Conservation (phyloP, 23 red algal genomes). For the Pyropia haitanensis region DNA sequence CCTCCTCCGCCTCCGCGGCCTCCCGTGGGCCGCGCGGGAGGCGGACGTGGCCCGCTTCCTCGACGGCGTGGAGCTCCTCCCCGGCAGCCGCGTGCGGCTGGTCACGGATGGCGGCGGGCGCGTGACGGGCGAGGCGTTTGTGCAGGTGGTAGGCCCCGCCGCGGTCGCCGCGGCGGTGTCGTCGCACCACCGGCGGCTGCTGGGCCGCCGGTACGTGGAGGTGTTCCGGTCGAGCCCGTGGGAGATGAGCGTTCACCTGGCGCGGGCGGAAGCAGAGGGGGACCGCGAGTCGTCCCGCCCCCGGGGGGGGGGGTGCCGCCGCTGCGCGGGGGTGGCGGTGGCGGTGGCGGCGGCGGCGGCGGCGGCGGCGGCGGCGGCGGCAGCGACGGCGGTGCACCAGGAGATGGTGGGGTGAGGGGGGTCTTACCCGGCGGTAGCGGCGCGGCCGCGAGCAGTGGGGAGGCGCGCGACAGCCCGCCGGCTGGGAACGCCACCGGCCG, state of each 20-base stretch:
- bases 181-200: constrained; percentile 34
- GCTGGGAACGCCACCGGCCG: too few relatives aligned
- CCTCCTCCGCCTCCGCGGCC: constrained; percentile 76
- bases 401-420: too few relatives aligned
- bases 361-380: too few relatives aligned
- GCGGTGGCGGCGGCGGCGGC: too few relatives aligned
- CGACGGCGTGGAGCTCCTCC: constrained; percentile 30
- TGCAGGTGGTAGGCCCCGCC: constrained; percentile 37
- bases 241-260: constrained; percentile 78
- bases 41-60: constrained; percentile 71
- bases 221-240: constrained; percentile 77
- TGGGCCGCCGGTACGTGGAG: constrained; percentile 94
- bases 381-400: too few relatives aligned
- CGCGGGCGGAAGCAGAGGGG: constrained; percentile 30
- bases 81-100: constrained; percentile 57
- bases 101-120: constrained; percentile 63
- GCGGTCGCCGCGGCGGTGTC: constrained; percentile 5
- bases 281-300: too few relatives aligned
- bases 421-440: too few relatives aligned
- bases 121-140: constrained; percentile 88
- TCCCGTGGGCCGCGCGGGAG: constrained; percentile 77
- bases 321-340: too few relatives aligned
- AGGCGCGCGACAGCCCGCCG: too few relatives aligned
- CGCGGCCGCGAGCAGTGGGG: too few relatives aligned
- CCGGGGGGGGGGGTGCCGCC: too few relatives aligned